Evolutionary conservation across 2,329 filamentous ascomycete genomes (phyloP), one percentile per base, ranked within the genome.

Genomic region (Didymella pinodella): DNA sequence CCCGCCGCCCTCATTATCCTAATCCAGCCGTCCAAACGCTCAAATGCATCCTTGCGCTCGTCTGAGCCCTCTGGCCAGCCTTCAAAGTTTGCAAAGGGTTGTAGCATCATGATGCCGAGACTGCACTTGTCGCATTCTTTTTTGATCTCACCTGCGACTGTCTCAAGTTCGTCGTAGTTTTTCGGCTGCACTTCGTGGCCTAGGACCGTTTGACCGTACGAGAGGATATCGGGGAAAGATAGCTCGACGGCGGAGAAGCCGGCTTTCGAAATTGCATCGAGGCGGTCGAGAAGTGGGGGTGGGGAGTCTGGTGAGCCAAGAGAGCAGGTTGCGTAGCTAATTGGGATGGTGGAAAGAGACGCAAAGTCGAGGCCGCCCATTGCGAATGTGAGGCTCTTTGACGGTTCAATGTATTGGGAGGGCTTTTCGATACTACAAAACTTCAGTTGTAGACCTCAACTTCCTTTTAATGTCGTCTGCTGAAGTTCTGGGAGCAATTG

Each of bases 81-180:
- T 67, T 93, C 90, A 57, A 92, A 92, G 66, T 92, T 90, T 16
- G 86, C 79, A 67, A 93, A 93, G 0, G 90, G 90, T 68, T 93
- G 90, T 6, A 93, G 76, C 80, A 92, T 89, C 73, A 93, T 82
- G 55, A 93, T 83, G 34, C 82, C 79, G 1, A 93, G 76, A 0
- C 78, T 75, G 32, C 86, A 79, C 11, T 83, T 78, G 26, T 83
- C 77, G 48, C 85, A 87, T 46, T 89, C 74, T 0, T 77, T 75
- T 50, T 81, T 83, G 48, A 91, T 83, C 38, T 85, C 79, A 16
- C 70, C 69, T 0, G 84, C 87, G 0, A 88, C 83, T 2, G 78
- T 75, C 54, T 81, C 81, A 0, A 93, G 80, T 3, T 82, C 76
- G 18, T 83, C 77, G 65, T 87, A 92, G 70, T 91, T 85, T 43